These are phyloP conservation scores for Solanum verrucosum DNA, from an alignment of 257 asterid species.

Conservation along the genomic window DNA sequence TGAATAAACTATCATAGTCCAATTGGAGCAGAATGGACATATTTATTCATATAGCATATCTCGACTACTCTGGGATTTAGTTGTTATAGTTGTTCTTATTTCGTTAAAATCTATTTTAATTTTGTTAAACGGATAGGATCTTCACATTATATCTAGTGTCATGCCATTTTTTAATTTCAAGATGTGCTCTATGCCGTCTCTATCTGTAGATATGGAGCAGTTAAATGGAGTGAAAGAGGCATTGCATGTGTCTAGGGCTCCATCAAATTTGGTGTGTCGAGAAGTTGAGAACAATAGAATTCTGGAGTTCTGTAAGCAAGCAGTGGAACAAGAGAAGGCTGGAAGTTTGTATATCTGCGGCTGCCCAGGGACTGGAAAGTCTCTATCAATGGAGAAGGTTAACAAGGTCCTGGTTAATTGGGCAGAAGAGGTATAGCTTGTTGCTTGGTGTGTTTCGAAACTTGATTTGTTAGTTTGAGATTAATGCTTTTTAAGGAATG, in stretches of 20 bases:
- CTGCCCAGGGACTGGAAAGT: slow-evolving; percentile 96
- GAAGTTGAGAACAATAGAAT: slow-evolving; percentile 63
- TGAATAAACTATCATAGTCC: background rate
- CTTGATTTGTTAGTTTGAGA: background rate
- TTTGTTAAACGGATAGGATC: background rate
- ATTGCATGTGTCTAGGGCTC: slow-evolving; percentile 73
- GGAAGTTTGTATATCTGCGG: slow-evolving; percentile 89
- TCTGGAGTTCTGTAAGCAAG: slow-evolving; percentile 68
- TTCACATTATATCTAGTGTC: background rate
- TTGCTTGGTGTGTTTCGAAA: background rate
- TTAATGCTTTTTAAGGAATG: background rate
- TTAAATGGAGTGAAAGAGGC: slow-evolving; percentile 70
- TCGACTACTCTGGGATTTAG: background rate
- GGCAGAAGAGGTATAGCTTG: slow-evolving; percentile 60
- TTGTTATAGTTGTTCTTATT: background rate
- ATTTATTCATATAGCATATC: background rate
- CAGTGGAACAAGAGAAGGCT: slow-evolving; percentile 57
- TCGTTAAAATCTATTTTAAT: background rate
- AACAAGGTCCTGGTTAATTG: slow-evolving; percentile 46
- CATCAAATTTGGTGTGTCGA: slow-evolving; percentile 50
- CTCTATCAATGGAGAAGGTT: slow-evolving; percentile 69
- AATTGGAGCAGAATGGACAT: background rate
- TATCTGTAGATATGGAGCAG: slow-evolving; percentile 47
- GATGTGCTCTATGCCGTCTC: background rate
- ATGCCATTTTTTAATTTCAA: background rate